A percentile compares a stretch with the other conserved stretches of the same genome.
Conservation (phyloP, 352 stramenopile species). For the Saprolegnia diclina region DNA sequence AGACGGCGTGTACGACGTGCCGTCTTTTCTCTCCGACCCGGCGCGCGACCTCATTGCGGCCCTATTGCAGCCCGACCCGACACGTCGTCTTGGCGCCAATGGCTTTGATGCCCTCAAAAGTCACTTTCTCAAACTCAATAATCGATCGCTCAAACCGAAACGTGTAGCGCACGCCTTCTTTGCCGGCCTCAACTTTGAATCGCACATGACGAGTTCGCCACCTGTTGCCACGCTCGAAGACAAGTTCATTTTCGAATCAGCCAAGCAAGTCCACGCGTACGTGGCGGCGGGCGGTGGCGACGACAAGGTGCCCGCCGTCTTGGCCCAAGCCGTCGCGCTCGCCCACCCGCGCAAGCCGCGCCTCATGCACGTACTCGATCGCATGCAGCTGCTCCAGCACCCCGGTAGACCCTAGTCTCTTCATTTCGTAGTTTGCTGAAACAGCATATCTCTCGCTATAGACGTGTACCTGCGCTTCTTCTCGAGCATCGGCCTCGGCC, state of each 20-base stretch:
- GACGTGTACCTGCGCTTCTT: constrained; percentile 77
- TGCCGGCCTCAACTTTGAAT: constrained; percentile 51
- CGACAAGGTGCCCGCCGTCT: background rate
- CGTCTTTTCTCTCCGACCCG: constrained; percentile 52
- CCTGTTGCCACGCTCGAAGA: constrained; percentile 28
- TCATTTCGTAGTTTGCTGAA: constrained; percentile 9
- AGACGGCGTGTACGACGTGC: constrained; percentile 49
- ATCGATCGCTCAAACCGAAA: constrained; percentile 11
- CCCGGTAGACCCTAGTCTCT: constrained; percentile 32
- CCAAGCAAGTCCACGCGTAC: constrained; percentile 5
- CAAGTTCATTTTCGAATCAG: constrained; percentile 3
- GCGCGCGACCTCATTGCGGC: constrained; percentile 58
- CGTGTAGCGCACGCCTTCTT: constrained; percentile 70
- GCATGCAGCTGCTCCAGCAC: constrained; percentile 64
- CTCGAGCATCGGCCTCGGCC: constrained; percentile 35
- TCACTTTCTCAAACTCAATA: background rate
- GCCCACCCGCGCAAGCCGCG: constrained; percentile 34
- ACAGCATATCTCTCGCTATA: constrained; percentile 25
- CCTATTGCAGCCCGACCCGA: constrained; percentile 47
- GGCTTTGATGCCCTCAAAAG: constrained; percentile 4
- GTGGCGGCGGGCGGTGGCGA: background rate
- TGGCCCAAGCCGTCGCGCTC: constrained; percentile 27
- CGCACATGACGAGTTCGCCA: constrained; percentile 42
- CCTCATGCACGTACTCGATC: constrained; percentile 75
- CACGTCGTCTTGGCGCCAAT: constrained; percentile 22